Percentiles rank a stretch among this genome's conserved stretches.
Evolutionary conservation across 176 grass and related monocot species (phyloP).

Genomic region (Triticum dicoccoides): DNA sequence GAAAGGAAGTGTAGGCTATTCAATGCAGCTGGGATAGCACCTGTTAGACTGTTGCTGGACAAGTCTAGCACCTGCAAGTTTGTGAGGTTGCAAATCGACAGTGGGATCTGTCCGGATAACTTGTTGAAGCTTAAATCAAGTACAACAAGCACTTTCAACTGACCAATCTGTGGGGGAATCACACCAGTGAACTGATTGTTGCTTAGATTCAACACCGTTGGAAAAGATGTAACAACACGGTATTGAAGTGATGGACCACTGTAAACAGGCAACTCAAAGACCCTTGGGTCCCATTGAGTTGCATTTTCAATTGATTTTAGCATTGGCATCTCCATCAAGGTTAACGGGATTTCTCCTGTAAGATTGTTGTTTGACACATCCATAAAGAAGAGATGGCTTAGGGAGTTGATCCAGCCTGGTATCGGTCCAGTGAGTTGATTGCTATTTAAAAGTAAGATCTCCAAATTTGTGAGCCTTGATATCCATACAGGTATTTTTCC

Average conservation of each 20-base stretch:
- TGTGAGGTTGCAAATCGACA: constrained; percentile 23
- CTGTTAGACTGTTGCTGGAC: constrained; percentile 15
- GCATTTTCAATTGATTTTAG: not conserved
- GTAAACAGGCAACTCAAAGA: constrained; percentile 24
- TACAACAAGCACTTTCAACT: not conserved
- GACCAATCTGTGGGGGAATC: not conserved
- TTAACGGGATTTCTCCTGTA: not conserved
- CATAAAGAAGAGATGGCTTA: not conserved
- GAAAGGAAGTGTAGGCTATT: not conserved
- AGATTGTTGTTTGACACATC: constrained; percentile 16
- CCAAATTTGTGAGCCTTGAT: not conserved
- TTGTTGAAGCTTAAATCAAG: constrained; percentile 20
- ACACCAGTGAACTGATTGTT: not conserved
- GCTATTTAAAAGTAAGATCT: not conserved
- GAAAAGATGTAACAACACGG: not conserved
- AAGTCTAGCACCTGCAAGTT: not conserved
- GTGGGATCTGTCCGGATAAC: constrained; percentile 1
- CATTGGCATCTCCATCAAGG: not conserved
- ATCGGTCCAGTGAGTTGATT: constrained; percentile 22
- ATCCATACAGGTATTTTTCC: not conserved
- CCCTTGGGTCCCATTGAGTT: not conserved
- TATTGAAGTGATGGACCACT: not conserved
- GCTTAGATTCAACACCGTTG: not conserved
- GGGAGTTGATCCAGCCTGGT: not conserved
- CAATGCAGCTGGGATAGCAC: not conserved